Evolutionary conservation across 2,329 filamentous ascomycete species (phyloP), one percentile per base, ranked within the genome.

Genomic region (Zymoseptoria passerinii): DNA sequence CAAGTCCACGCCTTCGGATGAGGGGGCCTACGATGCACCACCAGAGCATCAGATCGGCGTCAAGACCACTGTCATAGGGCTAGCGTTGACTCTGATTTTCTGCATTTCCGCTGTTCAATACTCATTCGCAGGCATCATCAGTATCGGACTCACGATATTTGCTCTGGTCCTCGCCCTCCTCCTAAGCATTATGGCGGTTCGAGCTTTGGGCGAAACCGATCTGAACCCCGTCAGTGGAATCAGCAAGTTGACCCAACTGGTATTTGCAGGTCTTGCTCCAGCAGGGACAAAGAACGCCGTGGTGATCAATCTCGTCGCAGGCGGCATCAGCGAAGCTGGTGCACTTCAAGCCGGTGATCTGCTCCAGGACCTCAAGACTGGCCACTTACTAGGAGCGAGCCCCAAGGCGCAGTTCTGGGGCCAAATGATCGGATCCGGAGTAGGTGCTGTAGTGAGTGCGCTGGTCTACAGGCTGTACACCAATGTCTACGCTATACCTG

Each of bases 351-450:
- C 94, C 2, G 94, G 94, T 8, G 94, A 99, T 73, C 83, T 99
- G 57, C 89, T 99, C 82, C 94, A 99, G 72, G 94, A 99, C 71
- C 81, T 99, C 28, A 99, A 99, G 73, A 96, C 94, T 0, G 94
- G 94, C 0, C 92, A 99, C 73, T 77, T 99, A 0, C 81, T 99
- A 0, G 92, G 92, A 9, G 94, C 94, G 0, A 89, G 90, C 3
- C 94, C 94, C 0, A 94, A 89, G 66, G 94, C 94, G 0, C 94
- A 99, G 69, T 99, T 99, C 72, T 96, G 90, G 81, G 94, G 94
- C 0, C 94, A 99, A 71, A 83, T 97, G 19, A 92, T 99, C 55
- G 94, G 94, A 4, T 90, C 88, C 40, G 87, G 89, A 0, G 85
- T 89, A 1, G 94, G 94, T 1, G 92, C 94, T 0, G 80, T 97